Conservation (phyloP, 768 basidiomycete genomes). For the Pulveroboletus sp. region DNA sequence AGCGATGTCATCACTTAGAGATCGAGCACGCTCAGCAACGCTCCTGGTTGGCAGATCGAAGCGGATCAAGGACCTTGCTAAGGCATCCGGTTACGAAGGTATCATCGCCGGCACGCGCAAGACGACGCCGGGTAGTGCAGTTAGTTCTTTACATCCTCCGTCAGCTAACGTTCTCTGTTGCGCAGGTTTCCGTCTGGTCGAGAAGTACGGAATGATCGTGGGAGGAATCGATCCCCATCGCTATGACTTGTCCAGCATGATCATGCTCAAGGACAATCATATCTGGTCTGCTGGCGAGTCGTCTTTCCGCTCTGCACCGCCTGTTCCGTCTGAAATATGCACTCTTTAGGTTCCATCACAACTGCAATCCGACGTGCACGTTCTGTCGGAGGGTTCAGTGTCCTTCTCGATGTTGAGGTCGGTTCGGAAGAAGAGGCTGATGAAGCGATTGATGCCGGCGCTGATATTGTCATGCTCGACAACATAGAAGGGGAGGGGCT, state of each 20-base stretch:
- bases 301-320: background rate
- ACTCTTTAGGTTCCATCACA: conserved; percentile 74
- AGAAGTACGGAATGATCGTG: conserved; percentile 98
- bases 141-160: background rate
- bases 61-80: conserved; percentile 72
- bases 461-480: conserved; percentile 93
- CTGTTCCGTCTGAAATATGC: conserved; percentile 4
- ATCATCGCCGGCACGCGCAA: conserved; percentile 94
- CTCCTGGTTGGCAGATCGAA: conserved; percentile 60
- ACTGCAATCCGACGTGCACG: conserved; percentile 83
- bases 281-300: conserved; percentile 89
- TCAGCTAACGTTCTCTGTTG: conserved; percentile 6
- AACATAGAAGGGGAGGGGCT: conserved; percentile 82
- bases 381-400: conserved; percentile 84
- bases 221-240: conserved; percentile 96
- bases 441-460: conserved; percentile 95
- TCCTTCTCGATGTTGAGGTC: conserved; percentile 93
- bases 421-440: conserved; percentile 84
- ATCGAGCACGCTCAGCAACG: background rate
- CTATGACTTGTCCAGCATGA: conserved; percentile 97
- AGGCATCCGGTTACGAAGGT: conserved; percentile 75
- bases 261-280: conserved; percentile 99
- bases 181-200: conserved; percentile 87
- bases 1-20: conserved; percentile 21
- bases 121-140: conserved; percentile 76